Evolutionary conservation across 2,329 filamentous ascomycete species (phyloP).

Genomic region (Penicillium griseofulvum): DNA sequence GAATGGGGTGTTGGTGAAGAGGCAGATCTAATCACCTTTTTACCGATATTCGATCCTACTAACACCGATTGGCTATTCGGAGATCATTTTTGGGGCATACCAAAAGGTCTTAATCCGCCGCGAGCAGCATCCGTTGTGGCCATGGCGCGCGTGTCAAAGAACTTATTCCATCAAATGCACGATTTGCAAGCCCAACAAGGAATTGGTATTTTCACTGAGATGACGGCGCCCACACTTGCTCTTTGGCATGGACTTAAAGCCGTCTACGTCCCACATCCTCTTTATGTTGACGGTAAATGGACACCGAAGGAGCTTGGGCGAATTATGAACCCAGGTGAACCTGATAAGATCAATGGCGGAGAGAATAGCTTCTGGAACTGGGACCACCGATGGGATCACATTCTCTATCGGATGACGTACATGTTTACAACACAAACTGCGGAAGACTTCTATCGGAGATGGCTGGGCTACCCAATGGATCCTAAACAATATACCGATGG

Average conservation of each 20-base stretch:
- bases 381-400: neutral
- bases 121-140: conserved; percentile 70
- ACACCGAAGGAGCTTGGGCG: neutral
- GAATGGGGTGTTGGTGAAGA: conserved; percentile 52
- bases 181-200: neutral
- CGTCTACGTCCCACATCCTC: conserved; percentile 4
- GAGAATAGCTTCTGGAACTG: neutral
- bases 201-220: neutral
- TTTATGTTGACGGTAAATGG: neutral
- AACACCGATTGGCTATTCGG: conserved; percentile 71
- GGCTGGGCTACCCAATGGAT: neutral
- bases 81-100: conserved; percentile 69
- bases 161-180: conserved; percentile 56
- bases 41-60: conserved; percentile 71
- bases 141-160: conserved; percentile 64
- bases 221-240: neutral
- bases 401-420: neutral
- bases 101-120: conserved; percentile 53
- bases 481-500: neutral
- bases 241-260: conserved; percentile 7
- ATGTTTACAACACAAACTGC: neutral
- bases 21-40: conserved; percentile 73
- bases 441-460: neutral
- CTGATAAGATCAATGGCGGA: neutral
- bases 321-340: neutral